Percentiles rank a stretch among this genome's conserved stretches.
phyloP scores from a whole-genome alignment of 768 basidiomycete genomes.

The Coprinellus micaceus region DNA sequence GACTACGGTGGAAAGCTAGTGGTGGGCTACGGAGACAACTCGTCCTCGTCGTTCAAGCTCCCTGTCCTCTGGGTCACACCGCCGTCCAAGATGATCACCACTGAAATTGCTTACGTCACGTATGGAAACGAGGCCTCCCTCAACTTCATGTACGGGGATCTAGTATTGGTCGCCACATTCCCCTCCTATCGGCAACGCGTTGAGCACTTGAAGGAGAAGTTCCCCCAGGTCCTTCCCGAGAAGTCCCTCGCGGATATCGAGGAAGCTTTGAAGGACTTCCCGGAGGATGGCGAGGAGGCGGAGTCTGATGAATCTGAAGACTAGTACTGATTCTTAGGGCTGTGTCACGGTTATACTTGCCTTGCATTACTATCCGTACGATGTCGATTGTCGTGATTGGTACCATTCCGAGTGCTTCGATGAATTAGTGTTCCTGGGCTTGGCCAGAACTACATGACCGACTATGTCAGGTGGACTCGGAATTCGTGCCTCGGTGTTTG shows the following conservation, averaged over 20 bases:
- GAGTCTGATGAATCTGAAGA: no score
- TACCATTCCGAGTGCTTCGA: no score
- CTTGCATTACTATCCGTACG: no score
- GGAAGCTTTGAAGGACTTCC: neutral
- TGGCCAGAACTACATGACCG: no score
- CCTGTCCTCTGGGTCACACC: constrained; percentile 1
- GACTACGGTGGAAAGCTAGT: neutral
- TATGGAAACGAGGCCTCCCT: constrained; percentile 6
- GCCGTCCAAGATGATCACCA: neutral
- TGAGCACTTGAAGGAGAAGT: neutral
- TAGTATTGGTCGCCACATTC: constrained; percentile 2
- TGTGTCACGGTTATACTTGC: no score
- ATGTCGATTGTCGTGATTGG: no score
- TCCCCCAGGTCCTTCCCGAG: neutral
- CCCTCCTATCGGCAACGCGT: neutral
- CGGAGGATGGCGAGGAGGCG: no score
- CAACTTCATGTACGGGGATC: neutral
- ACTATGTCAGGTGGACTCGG: no score
- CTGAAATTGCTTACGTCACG: neutral
- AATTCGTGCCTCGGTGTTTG: no score
- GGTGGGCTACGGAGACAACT: neutral
- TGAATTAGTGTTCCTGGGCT: no score
- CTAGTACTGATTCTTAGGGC: no score
- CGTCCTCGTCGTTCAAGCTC: neutral
- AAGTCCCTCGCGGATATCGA: neutral